A percentile compares a stretch with the other conserved stretches of the same genome.
Evolutionary conservation across 2,329 filamentous ascomycete species (phyloP).

Genomic region (Metarhizium guizhouense): DNA sequence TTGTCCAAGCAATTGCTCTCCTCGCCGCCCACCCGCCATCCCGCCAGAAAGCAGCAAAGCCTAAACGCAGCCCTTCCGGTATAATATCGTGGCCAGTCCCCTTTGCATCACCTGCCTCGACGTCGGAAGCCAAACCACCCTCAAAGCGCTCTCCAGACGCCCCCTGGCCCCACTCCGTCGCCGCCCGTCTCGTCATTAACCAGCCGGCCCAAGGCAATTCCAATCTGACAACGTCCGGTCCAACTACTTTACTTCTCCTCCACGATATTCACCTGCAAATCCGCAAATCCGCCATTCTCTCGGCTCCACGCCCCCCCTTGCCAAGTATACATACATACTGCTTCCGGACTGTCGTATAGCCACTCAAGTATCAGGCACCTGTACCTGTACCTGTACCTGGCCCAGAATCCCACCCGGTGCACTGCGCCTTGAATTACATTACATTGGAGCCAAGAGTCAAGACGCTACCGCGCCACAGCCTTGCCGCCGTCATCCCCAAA

Average conservation of each 20-base stretch:
- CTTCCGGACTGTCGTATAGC: not conserved
- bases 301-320: not conserved
- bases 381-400: not conserved
- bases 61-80: slow-evolving; percentile 22
- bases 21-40: not conserved
- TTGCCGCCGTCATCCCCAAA: not conserved
- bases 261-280: not conserved
- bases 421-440: slow-evolving; percentile 4
- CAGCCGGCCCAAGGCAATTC: too few relatives aligned
- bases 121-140: slow-evolving; percentile 5
- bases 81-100: slow-evolving; percentile 22
- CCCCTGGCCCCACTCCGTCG: not conserved
- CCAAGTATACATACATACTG: not conserved
- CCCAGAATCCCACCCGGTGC: slow-evolving; percentile 3
- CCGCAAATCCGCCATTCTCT: not conserved
- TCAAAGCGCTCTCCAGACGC: not conserved
- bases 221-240: not conserved
- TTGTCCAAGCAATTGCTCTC: too few relatives aligned
- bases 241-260: not conserved
- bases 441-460: not conserved
- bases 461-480: slow-evolving; percentile 4
- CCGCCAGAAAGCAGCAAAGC: slow-evolving; percentile 12
- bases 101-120: slow-evolving; percentile 10
- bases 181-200: not conserved
- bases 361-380: not conserved